Evolutionary conservation across 306 rosid genomes (phyloP), one percentile per base, ranked within the genome.

Genomic region (Lotus japonicus): DNA sequence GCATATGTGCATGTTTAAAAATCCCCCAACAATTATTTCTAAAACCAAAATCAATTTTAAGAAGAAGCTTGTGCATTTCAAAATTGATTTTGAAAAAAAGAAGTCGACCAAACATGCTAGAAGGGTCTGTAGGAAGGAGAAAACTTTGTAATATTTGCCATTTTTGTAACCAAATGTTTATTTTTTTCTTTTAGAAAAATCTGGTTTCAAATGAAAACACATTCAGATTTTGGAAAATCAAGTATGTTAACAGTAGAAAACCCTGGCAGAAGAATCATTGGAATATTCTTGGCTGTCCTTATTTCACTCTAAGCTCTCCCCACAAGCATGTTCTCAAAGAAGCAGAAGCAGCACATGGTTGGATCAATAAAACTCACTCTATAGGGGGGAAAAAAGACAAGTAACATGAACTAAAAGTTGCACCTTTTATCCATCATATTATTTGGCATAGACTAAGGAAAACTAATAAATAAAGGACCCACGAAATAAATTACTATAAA

Each of bases 361-460:
- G 49, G 49, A 18, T 28, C 4, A 21, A 77, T 50, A 68, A 45
- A 64, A 68, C 63, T 60, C 75, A 79, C 35, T 73, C 42, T 45
- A 66, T 15, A 23, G 46, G 60, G 7, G 28, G 31, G n/a, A n/a
- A 53, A 64, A 70, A 13, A 43, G 76, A 23, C 45, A 59, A 72
- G 50, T 46, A 66, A 61, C 72, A 72, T 51, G 79, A 71, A 84
- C 81, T 75, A 65, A 73, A 85, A 86, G 64, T 54, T 54, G 68
- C 86, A 81, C 53, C 73, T 77, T 75, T 69, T 61, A 69, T 69
- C 82, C 77, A 75, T 68, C 72, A 75, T 31, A 68, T 86, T 88
- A 83, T 83, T 84, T 59, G 80, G 58, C 70, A 70, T 79, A 82
- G 43, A 64, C 83, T 81, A 80, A 71, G 75, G 19, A 69, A 77